A percentile compares a stretch with the other conserved stretches of the same genome.
phyloP scores from a whole-genome alignment of 768 basidiomycete genomes.

The Phlebiopsis gigantea region DNA sequence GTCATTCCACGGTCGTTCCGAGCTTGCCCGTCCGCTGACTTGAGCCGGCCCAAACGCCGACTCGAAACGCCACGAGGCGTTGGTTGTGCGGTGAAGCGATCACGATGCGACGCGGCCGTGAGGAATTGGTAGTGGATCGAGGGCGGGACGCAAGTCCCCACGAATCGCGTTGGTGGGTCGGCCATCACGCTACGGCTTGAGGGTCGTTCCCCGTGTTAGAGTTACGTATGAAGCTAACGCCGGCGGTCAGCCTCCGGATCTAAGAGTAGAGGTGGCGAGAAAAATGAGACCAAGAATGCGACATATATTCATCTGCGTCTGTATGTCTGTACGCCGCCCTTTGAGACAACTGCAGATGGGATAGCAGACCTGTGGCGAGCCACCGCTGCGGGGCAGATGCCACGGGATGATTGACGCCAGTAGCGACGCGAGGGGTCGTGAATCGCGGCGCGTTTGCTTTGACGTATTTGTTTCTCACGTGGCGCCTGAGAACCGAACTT shows the following conservation, averaged over 20 bases:
- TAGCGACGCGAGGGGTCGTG: not conserved
- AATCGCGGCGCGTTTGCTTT: conserved; percentile 4
- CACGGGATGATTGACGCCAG: not conserved
- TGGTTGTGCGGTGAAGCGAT: not conserved
- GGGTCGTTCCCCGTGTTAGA: not conserved
- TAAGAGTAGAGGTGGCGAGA: too few species aligned
- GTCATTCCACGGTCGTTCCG: too few species aligned
- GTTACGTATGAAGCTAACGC: not conserved
- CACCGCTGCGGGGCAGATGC: not conserved
- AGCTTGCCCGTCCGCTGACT: too few species aligned
- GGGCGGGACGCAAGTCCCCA: not conserved
- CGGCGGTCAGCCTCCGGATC: not conserved
- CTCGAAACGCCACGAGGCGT: not conserved
- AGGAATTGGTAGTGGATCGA: not conserved
- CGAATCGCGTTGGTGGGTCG: too few species aligned
- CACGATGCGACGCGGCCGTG: not conserved
- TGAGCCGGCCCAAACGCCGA: not conserved
- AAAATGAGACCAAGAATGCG: too few species aligned
- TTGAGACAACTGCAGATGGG: too few species aligned
- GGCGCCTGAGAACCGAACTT: conserved; percentile 4
- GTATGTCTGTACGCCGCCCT: too few species aligned
- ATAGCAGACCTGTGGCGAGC: too few species aligned
- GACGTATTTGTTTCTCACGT: conserved; percentile 5
- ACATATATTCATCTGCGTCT: too few species aligned
- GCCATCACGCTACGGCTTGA: not conserved